These are phyloP conservation scores for Perilla frutescens DNA, from an alignment of 257 asterid genomes.

Conservation along the genomic window DNA sequence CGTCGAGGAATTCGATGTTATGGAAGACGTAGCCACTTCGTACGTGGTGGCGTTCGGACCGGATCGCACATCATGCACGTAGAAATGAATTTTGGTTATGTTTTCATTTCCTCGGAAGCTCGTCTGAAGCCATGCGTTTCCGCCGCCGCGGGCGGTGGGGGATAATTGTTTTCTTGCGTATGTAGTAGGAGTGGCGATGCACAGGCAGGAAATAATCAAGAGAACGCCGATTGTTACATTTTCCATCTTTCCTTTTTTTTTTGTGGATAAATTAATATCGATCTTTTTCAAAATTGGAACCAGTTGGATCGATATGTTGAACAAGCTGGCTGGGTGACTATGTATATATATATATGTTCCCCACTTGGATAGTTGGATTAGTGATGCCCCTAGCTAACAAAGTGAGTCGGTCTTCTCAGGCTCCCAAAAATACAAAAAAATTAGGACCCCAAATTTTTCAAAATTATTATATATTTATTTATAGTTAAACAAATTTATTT, in stretches of 20 bases:
- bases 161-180: conserved; percentile 13
- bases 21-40: conserved; percentile 41
- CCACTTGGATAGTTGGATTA: no score
- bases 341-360: no score
- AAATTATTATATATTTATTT: no score
- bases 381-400: no score
- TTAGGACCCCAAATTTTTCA: no score
- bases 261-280: no score
- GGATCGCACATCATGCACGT: conserved; percentile 38
- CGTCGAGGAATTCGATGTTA: conserved; percentile 38
- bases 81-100: conserved; percentile 33
- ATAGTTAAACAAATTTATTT: no score
- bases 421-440: no score
- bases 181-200: background rate
- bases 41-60: conserved; percentile 31
- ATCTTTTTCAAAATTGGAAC: no score
- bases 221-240: background rate
- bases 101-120: conserved; percentile 21
- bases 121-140: conserved; percentile 25
- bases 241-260: conserved; percentile 21
- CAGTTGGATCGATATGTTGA: no score
- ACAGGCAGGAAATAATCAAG: background rate
- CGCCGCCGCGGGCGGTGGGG: background rate
- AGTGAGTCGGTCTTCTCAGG: no score
- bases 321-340: no score